Evolutionary conservation across 305 asterid genomes (phyloP), one percentile per base, ranked within the genome.

Genomic region (Plantago coronopus): DNA sequence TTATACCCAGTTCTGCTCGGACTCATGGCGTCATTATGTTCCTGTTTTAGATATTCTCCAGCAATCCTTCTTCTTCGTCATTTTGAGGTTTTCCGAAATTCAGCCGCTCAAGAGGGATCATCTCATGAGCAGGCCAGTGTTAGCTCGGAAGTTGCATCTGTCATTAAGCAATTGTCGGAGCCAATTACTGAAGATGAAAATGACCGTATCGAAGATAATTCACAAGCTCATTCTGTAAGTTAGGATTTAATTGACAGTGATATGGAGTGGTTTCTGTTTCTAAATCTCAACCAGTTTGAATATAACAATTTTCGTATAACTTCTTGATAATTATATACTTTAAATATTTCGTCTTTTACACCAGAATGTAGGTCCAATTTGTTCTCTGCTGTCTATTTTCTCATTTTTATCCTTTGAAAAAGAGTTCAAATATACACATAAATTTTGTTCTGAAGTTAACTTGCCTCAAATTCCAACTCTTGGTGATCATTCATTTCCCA

Each of bases 1-100:
- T 20, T 51, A 22, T 51, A 21, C 18, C 34, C 57, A 4, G n/a
- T 16, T 20, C 17, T 19, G 22, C 21, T 54, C 44, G 42, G 48
- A 40, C 11, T 59, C 64, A 34, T 64, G 48, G 22, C 37, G 54
- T 61, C 66, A 46, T 60, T 51, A 38, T 40, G 56, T 68, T 38
- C 54, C 62, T 72, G 70, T 65, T 56, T 69, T 77, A 91, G 98
- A 69, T 91, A 88, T 63, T 73, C 83, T 59, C 96, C 98, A 70
- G 74, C 96, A 63, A 79, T 91, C 72, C 85, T 91, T 72, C 89
- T 91, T 59, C 96, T 91, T 69, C 98, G 91, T 56, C 95, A 89
- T 80, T 91, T 91, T 82, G 97, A 91, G 78, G 84, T 79, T 69
- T 83, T 91, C 73, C 81, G 78, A 12, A 79, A 86, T 72, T 62